Base-by-base conservation (phyloP, 495 filamentous ascomycete species). In the Annulohypoxylon nitens region DNA sequence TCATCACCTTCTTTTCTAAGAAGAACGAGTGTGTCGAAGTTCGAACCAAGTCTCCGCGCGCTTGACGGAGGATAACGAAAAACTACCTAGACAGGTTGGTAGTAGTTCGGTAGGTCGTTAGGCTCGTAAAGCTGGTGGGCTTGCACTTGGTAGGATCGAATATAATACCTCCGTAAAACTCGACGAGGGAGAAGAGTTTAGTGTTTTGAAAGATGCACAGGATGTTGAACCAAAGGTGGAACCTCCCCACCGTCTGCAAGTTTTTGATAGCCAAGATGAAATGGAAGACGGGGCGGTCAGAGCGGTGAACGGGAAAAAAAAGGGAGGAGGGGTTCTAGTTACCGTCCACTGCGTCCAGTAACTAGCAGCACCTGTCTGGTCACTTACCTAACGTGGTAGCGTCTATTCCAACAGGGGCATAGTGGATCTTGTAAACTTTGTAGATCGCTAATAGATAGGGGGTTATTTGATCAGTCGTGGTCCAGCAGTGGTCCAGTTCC, bases 141-240 rank as follows among this genome's bases (percentile, higher is more conserved):
- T 43, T 4, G 39, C 1, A 4, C 4, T 14, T n/a, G 39, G 43
- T 47, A 47, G 43, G 55, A 54, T 62, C 57, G 39, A 50, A 39
- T 14, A 43, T 26, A 67, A 3, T 30, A 30, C 26, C 67, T 62
- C 71, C 45, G 39, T 34, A 51, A 67, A 51, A 67, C 58, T 41
- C 34, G 63, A 33, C 34, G 59, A 30, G 61, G 39, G 25, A 18
- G 25, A 62, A 64, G 54, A 58, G 58, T 75, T 75, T 72, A 64
- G 60, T 66, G 62, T 75, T 75, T 72, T 65, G 69, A 72, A 72
- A 43, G 39, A 43, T 43, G 39, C 39, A 41, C 11, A n/a, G 69
- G 69, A 69, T 66, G 73, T 75, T 69, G 69, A 69, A 75, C 55
- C 68, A 57, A 53, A 69, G 43, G 73, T 75, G 69, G 73, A 50